phyloP scores from a whole-genome alignment of 2,329 filamentous ascomycete species.

The Penicillium polonicum region DNA sequence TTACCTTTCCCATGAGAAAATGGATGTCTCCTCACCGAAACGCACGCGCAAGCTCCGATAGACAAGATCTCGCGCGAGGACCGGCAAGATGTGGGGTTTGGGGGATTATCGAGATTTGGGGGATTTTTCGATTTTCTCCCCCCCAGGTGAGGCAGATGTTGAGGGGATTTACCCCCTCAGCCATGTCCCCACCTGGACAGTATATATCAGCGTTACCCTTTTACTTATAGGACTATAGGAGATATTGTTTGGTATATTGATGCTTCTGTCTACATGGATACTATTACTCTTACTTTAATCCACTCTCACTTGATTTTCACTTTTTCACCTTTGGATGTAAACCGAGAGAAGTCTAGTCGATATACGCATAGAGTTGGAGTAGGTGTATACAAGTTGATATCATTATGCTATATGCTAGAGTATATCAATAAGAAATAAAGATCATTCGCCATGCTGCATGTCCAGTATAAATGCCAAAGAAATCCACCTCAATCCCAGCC shows the following conservation, averaged over 20 bases:
- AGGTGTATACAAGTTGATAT: not conserved
- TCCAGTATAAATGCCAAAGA: not conserved
- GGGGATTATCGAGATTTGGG: too few species aligned
- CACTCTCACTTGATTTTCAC: not conserved
- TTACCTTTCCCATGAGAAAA: too few species aligned
- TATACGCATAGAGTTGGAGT: not conserved
- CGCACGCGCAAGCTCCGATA: not conserved
- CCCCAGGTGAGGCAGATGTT: not conserved
- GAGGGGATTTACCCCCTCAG: not conserved
- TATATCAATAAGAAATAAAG: not conserved
- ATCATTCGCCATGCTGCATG: not conserved
- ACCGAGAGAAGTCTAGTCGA: not conserved
- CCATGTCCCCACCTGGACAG: not conserved
- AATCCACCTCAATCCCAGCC: not conserved
- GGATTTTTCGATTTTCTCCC: not conserved
- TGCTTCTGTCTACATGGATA: not conserved
- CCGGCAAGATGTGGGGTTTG: not conserved
- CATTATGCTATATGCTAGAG: conserved; percentile 6
- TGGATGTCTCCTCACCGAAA: not conserved
- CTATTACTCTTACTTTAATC: not conserved
- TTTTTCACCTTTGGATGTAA: not conserved
- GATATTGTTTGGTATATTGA: not conserved
- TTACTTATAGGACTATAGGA: not conserved
- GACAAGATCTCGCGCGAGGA: not conserved
- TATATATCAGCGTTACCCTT: not conserved